Evolutionary conservation across 345 rosid genomes (phyloP), one percentile per base, ranked within the genome.

Genomic region (Orychophragmus violaceus): DNA sequence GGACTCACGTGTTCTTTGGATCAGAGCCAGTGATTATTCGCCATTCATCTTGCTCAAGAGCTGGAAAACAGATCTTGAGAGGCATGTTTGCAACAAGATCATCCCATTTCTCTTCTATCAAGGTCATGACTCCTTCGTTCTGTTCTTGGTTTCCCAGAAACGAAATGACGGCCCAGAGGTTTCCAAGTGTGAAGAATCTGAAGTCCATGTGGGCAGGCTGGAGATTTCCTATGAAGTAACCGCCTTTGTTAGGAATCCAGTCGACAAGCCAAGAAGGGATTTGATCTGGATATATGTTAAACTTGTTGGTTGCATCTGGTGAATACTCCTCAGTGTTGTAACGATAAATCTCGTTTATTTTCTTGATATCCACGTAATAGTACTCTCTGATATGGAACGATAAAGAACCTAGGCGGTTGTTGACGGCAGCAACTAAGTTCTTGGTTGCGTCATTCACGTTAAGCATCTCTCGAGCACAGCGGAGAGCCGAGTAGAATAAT

Each of bases 121-220:
- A 70, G 30, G 83, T 76, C 78, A 94, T 72, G 76, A 94, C 84
- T 28, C 88, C 95, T 79, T 85, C 82, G 3, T 86, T 90, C 74
- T 90, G 96, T 58, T 83, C 81, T 42, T 53, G 62, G 41, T 85
- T 90, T 22, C 96, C 91, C 66, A 94, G 62, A 50, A 96, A 84
- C 16, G 96, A 87, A 14, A 84, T 78, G 51, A 90, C 58, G 12
- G 95, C 66, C 99, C 99, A 90, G 35, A 94, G 79, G 66, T 94
- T 94, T 70, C 99, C 99, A 4, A 94, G 92, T 1, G 91, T 88
- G 83, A 94, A 94, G 79, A 94, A 94, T 70, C 99, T 82, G 60
- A 94, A 94, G 77, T 94, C 99, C 99, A 94, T 90, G 73, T 90
- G 99, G 50, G 95, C 99, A 13, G 99, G 96, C 71, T 94, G 95